Conservation (phyloP, 805 yeast species). For the Hanseniaspora valbyensis region DNA sequence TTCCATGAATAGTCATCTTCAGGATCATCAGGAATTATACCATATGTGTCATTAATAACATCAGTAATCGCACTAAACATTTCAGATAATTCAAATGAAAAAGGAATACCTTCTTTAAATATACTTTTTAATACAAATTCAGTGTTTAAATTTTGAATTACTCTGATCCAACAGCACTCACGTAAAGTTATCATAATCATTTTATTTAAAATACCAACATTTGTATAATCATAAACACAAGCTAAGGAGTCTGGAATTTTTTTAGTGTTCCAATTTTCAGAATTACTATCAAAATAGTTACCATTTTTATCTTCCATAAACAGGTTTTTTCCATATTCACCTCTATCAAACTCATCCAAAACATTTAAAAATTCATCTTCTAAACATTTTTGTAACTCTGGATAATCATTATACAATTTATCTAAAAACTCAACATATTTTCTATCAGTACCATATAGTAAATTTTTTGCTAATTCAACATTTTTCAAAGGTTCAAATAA, state of each 20-base stretch:
- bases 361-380: constrained; percentile 37
- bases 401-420: constrained; percentile 73
- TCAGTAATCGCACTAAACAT: constrained; percentile 10
- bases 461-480: constrained; percentile 41
- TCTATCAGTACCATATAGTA: constrained; percentile 41
- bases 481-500: constrained; percentile 44
- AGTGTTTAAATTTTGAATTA: background rate
- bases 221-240: constrained; percentile 6
- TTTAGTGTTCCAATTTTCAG: background rate
- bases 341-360: constrained; percentile 31
- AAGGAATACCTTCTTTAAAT: constrained; percentile 3
- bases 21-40: too few species aligned
- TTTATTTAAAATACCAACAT: constrained; percentile 4
- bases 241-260: background rate
- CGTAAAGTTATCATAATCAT: constrained; percentile 5
- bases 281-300: background rate
- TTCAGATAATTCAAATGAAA: constrained; percentile 4
- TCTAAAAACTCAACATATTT: constrained; percentile 61
- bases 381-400: constrained; percentile 53
- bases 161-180: constrained; percentile 7
- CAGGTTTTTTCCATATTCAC: background rate
- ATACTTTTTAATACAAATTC: background rate
- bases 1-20: background rate
- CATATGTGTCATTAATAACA: too few species aligned
- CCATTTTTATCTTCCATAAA: constrained; percentile 2